Evolutionary conservation across 1,284 basidiomycete genomes (phyloP).

Genomic region (Waitea zeae): DNA sequence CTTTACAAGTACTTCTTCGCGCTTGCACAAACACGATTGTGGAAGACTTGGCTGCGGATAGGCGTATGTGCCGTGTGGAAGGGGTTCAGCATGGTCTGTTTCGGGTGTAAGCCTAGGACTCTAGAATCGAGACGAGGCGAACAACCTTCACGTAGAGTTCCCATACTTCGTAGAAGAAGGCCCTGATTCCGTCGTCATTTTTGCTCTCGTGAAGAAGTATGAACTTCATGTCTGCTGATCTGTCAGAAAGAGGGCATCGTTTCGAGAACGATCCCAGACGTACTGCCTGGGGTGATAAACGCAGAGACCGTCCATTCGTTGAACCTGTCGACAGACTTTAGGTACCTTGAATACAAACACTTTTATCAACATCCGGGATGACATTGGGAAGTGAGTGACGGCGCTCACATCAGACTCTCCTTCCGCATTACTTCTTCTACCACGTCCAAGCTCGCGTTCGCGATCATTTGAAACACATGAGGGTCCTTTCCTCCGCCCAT

Average conservation of each 20-base stretch:
- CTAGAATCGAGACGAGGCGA: slow-evolving; percentile 10
- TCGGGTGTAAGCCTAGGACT: neutral
- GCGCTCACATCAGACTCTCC: slow-evolving; percentile 68
- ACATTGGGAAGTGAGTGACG: neutral
- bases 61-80: slow-evolving; percentile 81
- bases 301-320: slow-evolving; percentile 96
- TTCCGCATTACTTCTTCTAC: slow-evolving; percentile 83
- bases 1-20: slow-evolving; percentile 69
- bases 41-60: slow-evolving; percentile 70
- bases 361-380: slow-evolving; percentile 4
- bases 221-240: slow-evolving; percentile 67
- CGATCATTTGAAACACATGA: slow-evolving; percentile 94
- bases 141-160: slow-evolving; percentile 87
- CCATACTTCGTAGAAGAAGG: slow-evolving; percentile 89
- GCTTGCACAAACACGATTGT: slow-evolving; percentile 66
- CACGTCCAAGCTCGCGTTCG: slow-evolving; percentile 81
- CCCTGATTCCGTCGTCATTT: slow-evolving; percentile 88
- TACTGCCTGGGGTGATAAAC: slow-evolving; percentile 86
- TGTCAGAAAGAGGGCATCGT: slow-evolving; percentile 3
- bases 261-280: slow-evolving; percentile 16
- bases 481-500: slow-evolving; percentile 66
- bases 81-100: slow-evolving; percentile 75
- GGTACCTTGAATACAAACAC: slow-evolving; percentile 41
- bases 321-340: slow-evolving; percentile 87
- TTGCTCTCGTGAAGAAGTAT: slow-evolving; percentile 82